A percentile compares a stretch with the other conserved stretches of the same genome.
These are phyloP conservation scores for Phaeophleospora eucalypticola DNA, from an alignment of 2,329 filamentous ascomycete genomes.

Conservation along the genomic window DNA sequence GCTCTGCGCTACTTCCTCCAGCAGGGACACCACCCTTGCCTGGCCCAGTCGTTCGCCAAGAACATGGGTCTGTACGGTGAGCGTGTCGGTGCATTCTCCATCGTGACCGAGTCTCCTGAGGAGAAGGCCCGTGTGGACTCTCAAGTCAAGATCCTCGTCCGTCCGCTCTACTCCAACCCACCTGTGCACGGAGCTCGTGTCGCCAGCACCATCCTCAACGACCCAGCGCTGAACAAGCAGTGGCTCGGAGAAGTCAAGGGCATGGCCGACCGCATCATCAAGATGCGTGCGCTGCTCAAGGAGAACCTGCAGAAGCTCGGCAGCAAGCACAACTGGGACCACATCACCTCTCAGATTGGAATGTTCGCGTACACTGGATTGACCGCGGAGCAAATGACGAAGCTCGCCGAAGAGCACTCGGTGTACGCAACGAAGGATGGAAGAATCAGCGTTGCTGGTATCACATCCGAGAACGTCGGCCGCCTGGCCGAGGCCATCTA, in stretches of 20 bases:
- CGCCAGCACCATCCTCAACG: slow-evolving; percentile 86
- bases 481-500: slow-evolving; percentile 79
- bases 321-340: slow-evolving; percentile 95
- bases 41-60: slow-evolving; percentile 96
- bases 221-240: slow-evolving; percentile 78
- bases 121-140: slow-evolving; percentile 96
- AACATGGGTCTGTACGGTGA: slow-evolving; percentile 99
- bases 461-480: slow-evolving; percentile 73
- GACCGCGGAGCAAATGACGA: slow-evolving; percentile 84
- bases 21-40: slow-evolving; percentile 81
- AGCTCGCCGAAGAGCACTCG: slow-evolving; percentile 88
- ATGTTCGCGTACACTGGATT: slow-evolving; percentile 99
- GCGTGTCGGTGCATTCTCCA: slow-evolving; percentile 93
- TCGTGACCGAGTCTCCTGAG: slow-evolving; percentile 77
- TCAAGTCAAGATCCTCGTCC: slow-evolving; percentile 96
- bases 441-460: slow-evolving; percentile 79
- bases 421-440: slow-evolving; percentile 96
- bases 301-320: slow-evolving; percentile 91
- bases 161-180: slow-evolving; percentile 96
- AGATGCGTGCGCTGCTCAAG: slow-evolving; percentile 92
- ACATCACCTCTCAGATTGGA: slow-evolving; percentile 97
- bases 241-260: slow-evolving; percentile 96
- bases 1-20: slow-evolving; percentile 89
- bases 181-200: slow-evolving; percentile 95
- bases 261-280: slow-evolving; percentile 99